Base-by-base conservation (phyloP, 441 rosid species). In the Populus hybrid region DNA sequence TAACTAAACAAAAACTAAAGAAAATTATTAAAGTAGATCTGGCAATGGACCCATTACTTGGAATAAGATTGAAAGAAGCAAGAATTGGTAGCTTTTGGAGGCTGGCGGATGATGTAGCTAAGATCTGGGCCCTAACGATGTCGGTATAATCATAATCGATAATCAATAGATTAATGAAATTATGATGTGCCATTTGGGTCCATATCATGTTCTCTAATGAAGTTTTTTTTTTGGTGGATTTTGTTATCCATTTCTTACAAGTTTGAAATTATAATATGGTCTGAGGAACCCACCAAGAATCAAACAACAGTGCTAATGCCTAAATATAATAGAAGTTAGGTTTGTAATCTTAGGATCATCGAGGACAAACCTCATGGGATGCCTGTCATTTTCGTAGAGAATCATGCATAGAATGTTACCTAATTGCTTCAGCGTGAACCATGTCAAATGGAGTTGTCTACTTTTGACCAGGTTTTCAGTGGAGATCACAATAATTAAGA, bases 351-450 rank as follows among this genome's bases (percentile, higher is more conserved):
- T 36, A 8, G 36, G 4, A 14, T 36, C 45, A 68, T n/a, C 5
- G 66, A 50, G 18, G 9, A 29, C 31, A 18, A 53, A 69, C 74
- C 31, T 79, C 66, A 69, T 45, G 61, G 36, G 66, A 72, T 42
- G 20, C 26, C 71, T 29, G 78, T 79, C 82, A 18, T 35, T 79
- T 70, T 79, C 72, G 31, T 18, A 63, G 38, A 69, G 50, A 79
- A 74, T 36, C 68, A 63, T 26, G 6, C 36, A 3, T 42, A 1
- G 18, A 66, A 26, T 68, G 71, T 33, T 35, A 68, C 71, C 71
- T 29, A 33, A 18, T 12, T 68, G 71, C n/a, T 20, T 68, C 71
- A 68, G 3, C 11, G 4, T 23, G 18, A 7, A 42, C 31, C 20
- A 56, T 24, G 61, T 10, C 45, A 71, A 23, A 12, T 40, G 74